Evolutionary conservation across 352 stramenopile genomes (phyloP).

Genomic region (Pseudoperonospora humuli): DNA sequence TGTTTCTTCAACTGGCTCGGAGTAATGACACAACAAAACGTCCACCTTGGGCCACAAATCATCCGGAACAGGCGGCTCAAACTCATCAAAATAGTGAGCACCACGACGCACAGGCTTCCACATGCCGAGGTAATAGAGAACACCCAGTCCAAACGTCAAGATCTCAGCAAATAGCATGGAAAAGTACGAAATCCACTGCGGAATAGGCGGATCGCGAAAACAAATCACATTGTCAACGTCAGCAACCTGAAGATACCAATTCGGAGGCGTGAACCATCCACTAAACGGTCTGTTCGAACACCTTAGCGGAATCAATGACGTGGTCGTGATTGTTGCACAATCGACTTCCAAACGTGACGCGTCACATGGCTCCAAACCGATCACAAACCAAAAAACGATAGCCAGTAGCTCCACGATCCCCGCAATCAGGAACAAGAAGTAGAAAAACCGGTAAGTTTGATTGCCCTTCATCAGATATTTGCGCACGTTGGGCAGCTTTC

Average conservation of each 20-base stretch:
- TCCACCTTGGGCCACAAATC: slow-evolving; percentile 83
- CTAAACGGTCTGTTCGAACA: slow-evolving; percentile 49
- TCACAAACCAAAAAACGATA: slow-evolving; percentile 75
- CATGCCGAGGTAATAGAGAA: slow-evolving; percentile 85
- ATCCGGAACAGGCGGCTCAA: slow-evolving; percentile 70
- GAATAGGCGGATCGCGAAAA: slow-evolving; percentile 67
- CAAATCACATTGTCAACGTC: slow-evolving; percentile 64
- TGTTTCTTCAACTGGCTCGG: slow-evolving; percentile 74
- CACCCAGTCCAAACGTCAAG: slow-evolving; percentile 55
- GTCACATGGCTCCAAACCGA: slow-evolving; percentile 74
- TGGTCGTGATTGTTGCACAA: slow-evolving; percentile 54
- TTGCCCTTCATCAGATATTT: slow-evolving; percentile 88
- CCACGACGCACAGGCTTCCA: slow-evolving; percentile 83
- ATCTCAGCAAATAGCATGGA: slow-evolving; percentile 62
- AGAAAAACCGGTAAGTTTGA: slow-evolving; percentile 71
- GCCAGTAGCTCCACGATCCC: slow-evolving; percentile 62
- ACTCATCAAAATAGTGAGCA: slow-evolving; percentile 84
- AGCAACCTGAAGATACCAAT: slow-evolving; percentile 67
- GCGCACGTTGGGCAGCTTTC: slow-evolving; percentile 80
- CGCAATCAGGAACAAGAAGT: slow-evolving; percentile 70
- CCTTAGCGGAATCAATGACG: slow-evolving; percentile 42
- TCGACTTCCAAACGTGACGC: slow-evolving; percentile 37
- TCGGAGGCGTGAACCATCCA: slow-evolving; percentile 52
- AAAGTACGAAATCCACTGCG: slow-evolving; percentile 81
- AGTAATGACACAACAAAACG: slow-evolving; percentile 79